Percentiles rank a stretch among this genome's conserved stretches.
phyloP scores from a whole-genome alignment of 2,329 filamentous ascomycete genomes.

The Claviceps maximensis region DNA sequence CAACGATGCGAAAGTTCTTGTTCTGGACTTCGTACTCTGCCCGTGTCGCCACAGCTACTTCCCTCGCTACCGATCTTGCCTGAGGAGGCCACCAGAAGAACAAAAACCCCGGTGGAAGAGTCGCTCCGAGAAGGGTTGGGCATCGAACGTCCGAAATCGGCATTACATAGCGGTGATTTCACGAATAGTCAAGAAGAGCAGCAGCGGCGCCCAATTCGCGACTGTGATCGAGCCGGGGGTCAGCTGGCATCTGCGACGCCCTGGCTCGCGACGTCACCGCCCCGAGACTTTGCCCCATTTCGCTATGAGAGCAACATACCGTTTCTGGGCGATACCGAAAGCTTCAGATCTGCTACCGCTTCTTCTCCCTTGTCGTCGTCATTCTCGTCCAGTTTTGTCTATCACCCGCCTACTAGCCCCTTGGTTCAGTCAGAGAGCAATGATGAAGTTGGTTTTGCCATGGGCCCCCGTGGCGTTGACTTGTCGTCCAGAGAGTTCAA shows the following conservation, averaged over 20 bases:
- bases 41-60: constrained; percentile 27
- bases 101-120: constrained; percentile 18
- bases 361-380: constrained; percentile 56
- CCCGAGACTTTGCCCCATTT: constrained; percentile 36
- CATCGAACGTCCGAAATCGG: constrained; percentile 74
- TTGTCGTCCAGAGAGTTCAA: constrained; percentile 26
- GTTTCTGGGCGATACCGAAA: constrained; percentile 20
- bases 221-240: neutral
- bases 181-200: constrained; percentile 26
- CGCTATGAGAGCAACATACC: constrained; percentile 24
- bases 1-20: constrained; percentile 12
- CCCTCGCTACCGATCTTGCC: constrained; percentile 36
- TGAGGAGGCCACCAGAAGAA: constrained; percentile 22
- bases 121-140: constrained; percentile 41
- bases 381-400: constrained; percentile 64
- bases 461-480: constrained; percentile 37
- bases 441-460: constrained; percentile 51
- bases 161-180: constrained; percentile 55
- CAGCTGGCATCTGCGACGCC: constrained; percentile 7
- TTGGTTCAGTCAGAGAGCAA: constrained; percentile 81
- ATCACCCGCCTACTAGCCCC: constrained; percentile 83
- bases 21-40: constrained; percentile 18
- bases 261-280: constrained; percentile 45
- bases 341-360: constrained; percentile 26
- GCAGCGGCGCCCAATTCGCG: constrained; percentile 4